phyloP scores from a whole-genome alignment of 169 alveolate species.

The Plasmodium gallinaceum region DNA sequence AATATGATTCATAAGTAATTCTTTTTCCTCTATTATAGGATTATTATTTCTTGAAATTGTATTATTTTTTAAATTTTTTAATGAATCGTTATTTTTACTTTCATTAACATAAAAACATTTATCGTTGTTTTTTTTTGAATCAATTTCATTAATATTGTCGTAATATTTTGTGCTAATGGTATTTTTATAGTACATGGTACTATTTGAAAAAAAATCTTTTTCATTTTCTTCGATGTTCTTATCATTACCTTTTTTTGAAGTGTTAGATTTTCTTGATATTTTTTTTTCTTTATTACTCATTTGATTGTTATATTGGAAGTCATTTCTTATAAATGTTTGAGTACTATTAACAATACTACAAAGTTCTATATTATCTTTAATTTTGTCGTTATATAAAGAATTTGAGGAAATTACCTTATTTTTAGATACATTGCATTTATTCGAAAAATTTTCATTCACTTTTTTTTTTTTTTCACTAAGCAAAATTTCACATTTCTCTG shows the following conservation, averaged over 20 bases:
- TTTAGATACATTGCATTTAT: background rate
- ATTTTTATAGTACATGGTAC: constrained; percentile 26
- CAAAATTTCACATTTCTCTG: background rate
- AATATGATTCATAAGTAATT: constrained; percentile 3
- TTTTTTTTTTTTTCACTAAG: background rate
- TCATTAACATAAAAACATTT: background rate
- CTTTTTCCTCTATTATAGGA: constrained; percentile 11
- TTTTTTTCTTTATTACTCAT: constrained; percentile 1
- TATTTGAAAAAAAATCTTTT: background rate
- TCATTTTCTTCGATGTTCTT: background rate
- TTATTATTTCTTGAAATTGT: background rate
- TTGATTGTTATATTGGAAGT: background rate
- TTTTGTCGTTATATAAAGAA: background rate
- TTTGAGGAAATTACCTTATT: background rate
- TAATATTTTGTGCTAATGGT: constrained; percentile 35
- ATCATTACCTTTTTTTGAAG: background rate
- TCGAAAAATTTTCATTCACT: background rate
- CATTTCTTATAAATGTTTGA: background rate
- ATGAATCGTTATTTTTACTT: constrained; percentile 12
- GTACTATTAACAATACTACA: background rate
- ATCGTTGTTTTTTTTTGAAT: background rate
- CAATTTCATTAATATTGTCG: background rate
- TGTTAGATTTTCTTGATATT: background rate
- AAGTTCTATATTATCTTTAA: background rate
- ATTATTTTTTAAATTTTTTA: background rate